phyloP scores from a whole-genome alignment of 140 eudicot species.

The Oenanthe javanica region DNA sequence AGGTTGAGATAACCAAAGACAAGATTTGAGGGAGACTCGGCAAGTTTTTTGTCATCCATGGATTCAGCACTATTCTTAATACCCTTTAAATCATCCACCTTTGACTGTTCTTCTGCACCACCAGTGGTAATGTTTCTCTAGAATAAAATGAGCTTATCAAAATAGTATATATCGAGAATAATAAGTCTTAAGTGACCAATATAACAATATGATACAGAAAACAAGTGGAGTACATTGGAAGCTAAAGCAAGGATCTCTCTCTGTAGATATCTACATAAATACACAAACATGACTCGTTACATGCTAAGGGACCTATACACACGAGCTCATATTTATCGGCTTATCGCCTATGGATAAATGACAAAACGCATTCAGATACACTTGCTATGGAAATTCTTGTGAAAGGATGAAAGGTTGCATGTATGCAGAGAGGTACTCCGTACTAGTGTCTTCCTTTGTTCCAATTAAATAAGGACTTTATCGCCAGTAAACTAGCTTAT shows the following conservation, averaged over 20 bases:
- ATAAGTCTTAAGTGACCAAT: neutral
- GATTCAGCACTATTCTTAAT: constrained; percentile 17
- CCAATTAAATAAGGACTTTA: neutral
- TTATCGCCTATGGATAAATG: neutral
- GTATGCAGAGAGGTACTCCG: neutral
- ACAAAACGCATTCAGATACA: neutral
- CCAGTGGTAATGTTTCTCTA: constrained; percentile 50
- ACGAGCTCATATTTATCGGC: neutral
- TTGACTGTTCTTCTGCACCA: constrained; percentile 25
- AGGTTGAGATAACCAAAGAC: constrained; percentile 97
- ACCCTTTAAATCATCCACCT: constrained; percentile 26
- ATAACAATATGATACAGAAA: neutral
- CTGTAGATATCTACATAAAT: neutral
- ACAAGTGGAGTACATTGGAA: neutral
- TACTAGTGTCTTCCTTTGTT: neutral
- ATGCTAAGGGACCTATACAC: neutral
- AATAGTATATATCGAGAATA: neutral
- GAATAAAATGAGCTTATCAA: constrained; percentile 12
- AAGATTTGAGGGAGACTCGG: constrained; percentile 54
- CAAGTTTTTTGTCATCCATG: constrained; percentile 22
- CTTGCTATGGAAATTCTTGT: neutral
- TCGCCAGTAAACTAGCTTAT: neutral
- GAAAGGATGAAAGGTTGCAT: neutral
- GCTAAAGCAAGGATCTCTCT: neutral
- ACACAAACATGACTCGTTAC: neutral